Conservation (phyloP, 1,139 yeast genomes). For the Blastobotrys niveus region DNA sequence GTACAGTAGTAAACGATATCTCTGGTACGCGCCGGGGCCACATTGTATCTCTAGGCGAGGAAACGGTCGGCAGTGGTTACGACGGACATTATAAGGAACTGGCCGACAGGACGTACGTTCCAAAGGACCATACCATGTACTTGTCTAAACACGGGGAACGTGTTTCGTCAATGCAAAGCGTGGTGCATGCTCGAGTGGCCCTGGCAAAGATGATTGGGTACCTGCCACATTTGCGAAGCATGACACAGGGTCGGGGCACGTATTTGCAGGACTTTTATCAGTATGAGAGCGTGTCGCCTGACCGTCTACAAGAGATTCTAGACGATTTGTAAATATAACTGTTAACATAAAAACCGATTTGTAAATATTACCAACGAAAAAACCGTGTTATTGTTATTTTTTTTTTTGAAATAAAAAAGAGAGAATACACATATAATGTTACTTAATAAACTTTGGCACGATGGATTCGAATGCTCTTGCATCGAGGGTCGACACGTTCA, state of each 20-base stretch:
- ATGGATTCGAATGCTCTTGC: not conserved
- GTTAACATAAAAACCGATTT: no score
- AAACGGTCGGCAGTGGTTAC: slow-evolving; percentile 22
- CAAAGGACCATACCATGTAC: slow-evolving; percentile 39
- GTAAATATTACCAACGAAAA: no score
- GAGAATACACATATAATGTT: no score
- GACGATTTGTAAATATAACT: slow-evolving; percentile 5
- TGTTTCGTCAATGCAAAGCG: slow-evolving; percentile 37
- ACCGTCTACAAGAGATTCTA: slow-evolving; percentile 15
- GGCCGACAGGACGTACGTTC: slow-evolving; percentile 34
- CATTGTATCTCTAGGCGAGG: slow-evolving; percentile 45
- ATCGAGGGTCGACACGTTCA: not conserved
- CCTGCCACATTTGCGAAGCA: slow-evolving; percentile 64
- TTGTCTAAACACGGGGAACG: slow-evolving; percentile 36
- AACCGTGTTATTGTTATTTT: slow-evolving; percentile 4
- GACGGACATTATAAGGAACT: slow-evolving; percentile 27
- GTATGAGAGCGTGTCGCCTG: slow-evolving; percentile 43
- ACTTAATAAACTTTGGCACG: not conserved
- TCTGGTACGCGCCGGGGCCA: slow-evolving; percentile 66
- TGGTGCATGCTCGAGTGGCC: slow-evolving; percentile 73
- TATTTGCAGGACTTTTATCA: slow-evolving; percentile 74
- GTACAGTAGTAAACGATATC: slow-evolving; percentile 77
- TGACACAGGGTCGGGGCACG: slow-evolving; percentile 86
- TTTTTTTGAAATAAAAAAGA: not conserved
- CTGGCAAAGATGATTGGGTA: slow-evolving; percentile 88